Evolutionary conservation across 495 filamentous ascomycete genomes (phyloP).

Genomic region (Zalerion maritima): DNA sequence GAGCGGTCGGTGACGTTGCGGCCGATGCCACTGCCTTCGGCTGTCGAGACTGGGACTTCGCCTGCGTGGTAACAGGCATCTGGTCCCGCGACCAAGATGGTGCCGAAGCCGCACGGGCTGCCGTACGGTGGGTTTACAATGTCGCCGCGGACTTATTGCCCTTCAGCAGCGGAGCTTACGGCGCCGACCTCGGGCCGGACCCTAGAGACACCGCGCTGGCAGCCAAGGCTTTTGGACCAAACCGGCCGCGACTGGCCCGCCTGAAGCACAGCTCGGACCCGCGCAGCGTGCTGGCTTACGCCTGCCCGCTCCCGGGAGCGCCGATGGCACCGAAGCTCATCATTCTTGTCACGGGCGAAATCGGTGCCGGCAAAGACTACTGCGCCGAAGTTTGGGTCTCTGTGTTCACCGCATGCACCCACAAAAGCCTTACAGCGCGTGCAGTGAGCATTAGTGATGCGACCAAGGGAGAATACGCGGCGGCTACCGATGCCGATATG

Average conservation of each 20-base stretch:
- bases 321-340: conserved; percentile 34
- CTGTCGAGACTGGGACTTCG: conserved; percentile 49
- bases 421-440: conserved; percentile 25
- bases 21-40: conserved; percentile 43
- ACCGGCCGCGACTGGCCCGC: conserved; percentile 32
- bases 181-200: conserved; percentile 49
- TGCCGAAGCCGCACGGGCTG: conserved; percentile 25
- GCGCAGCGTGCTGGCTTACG: conserved; percentile 35
- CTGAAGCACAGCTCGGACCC: conserved; percentile 41
- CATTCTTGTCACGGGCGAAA: conserved; percentile 46
- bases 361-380: conserved; percentile 45
- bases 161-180: conserved; percentile 38
- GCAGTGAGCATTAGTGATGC: conserved; percentile 44
- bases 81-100: conserved; percentile 43
- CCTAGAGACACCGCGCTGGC: conserved; percentile 40
- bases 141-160: conserved; percentile 33
- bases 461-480: conserved; percentile 45
- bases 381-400: conserved; percentile 41
- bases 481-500: conserved; percentile 34
- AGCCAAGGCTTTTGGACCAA: conserved; percentile 41
- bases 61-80: conserved; percentile 49
- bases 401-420: conserved; percentile 16
- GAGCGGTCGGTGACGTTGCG: conserved; percentile 32
- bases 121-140: conserved; percentile 42
- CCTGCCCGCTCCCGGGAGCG: conserved; percentile 35